Evolutionary conservation across 139 green algal species (phyloP).

Genomic region (Chloropicon primus): DNA sequence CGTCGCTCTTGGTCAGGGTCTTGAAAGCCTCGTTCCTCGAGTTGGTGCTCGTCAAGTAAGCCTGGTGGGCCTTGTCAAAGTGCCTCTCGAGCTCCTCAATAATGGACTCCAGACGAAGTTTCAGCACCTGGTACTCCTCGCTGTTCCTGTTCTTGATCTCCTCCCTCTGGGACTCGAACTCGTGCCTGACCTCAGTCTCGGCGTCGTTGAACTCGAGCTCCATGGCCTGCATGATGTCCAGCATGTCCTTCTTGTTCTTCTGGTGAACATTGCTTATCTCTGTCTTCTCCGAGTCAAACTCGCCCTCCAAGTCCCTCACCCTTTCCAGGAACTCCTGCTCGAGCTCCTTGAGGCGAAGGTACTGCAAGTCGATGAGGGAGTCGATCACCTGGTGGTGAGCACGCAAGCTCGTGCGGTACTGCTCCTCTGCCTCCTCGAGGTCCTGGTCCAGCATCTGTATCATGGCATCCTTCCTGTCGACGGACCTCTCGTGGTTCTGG

Average conservation of each 20-base stretch:
- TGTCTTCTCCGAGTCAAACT: constrained; percentile 50
- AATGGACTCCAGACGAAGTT: constrained; percentile 66
- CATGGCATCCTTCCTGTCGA: constrained; percentile 69
- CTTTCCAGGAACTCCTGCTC: constrained; percentile 45
- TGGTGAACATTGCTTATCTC: constrained; percentile 47
- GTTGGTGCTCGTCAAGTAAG: constrained; percentile 58
- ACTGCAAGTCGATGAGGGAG: constrained; percentile 58
- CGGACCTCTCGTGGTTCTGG: constrained; percentile 60
- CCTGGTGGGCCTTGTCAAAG: constrained; percentile 44
- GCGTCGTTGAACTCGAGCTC: constrained; percentile 26
- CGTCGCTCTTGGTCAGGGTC: constrained; percentile 55
- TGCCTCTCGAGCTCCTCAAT: constrained; percentile 73
- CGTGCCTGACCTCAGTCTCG: constrained; percentile 18
- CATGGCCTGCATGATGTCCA: constrained; percentile 62
- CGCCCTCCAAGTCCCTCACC: constrained; percentile 43
- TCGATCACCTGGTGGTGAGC: constrained; percentile 52
- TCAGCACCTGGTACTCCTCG: constrained; percentile 85
- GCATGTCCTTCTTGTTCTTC: constrained; percentile 61
- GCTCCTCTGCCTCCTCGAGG: constrained; percentile 70
- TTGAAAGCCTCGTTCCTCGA: constrained; percentile 54
- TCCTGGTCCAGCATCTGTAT: constrained; percentile 74
- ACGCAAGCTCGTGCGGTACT: constrained; percentile 50
- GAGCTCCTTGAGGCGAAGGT: constrained; percentile 34
- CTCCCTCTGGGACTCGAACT: constrained; percentile 21
- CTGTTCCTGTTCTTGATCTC: constrained; percentile 72